phyloP scores from a whole-genome alignment of 2,329 filamentous ascomycete genomes.

The Fusarium buxicola region DNA sequence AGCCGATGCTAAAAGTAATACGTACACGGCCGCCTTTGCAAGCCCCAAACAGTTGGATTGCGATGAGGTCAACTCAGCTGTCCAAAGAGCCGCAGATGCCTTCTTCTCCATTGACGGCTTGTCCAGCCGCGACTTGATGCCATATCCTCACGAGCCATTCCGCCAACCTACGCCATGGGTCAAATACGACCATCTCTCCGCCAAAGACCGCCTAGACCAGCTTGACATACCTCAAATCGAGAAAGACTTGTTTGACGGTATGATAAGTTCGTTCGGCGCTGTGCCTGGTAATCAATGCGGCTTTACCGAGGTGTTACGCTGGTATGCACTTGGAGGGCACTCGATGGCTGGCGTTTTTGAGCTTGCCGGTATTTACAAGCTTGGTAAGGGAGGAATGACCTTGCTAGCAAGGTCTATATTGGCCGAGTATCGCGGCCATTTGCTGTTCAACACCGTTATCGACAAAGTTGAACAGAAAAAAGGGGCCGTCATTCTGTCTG shows the following conservation, averaged over 20 bases:
- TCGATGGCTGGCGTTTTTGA: conserved; percentile 25
- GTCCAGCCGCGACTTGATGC: conserved; percentile 49
- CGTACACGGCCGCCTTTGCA: conserved; percentile 5
- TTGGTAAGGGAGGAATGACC: conserved; percentile 39
- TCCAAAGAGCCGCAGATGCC: conserved; percentile 31
- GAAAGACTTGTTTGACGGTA: conserved; percentile 31
- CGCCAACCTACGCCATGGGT: conserved; percentile 45
- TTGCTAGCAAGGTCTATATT: conserved; percentile 17
- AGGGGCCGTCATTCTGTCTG: background rate
- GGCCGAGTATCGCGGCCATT: conserved; percentile 9
- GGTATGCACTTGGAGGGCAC: conserved; percentile 33
- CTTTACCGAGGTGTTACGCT: conserved; percentile 31
- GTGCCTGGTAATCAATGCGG: conserved; percentile 7
- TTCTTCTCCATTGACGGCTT: conserved; percentile 50
- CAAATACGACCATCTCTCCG: conserved; percentile 41
- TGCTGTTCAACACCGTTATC: conserved; percentile 20
- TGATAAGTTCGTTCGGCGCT: conserved; percentile 30
- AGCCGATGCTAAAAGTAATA: conserved; percentile 7
- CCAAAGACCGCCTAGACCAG: conserved; percentile 47
- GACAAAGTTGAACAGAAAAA: conserved; percentile 6
- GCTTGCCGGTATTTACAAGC: conserved; percentile 22
- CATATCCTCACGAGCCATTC: conserved; percentile 50
- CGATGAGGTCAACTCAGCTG: background rate
- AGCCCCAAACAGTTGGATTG: background rate
- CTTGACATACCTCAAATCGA: conserved; percentile 34